These are phyloP conservation scores for Sordaria brevicollis DNA, from an alignment of 495 filamentous ascomycete species.

Conservation along the genomic window DNA sequence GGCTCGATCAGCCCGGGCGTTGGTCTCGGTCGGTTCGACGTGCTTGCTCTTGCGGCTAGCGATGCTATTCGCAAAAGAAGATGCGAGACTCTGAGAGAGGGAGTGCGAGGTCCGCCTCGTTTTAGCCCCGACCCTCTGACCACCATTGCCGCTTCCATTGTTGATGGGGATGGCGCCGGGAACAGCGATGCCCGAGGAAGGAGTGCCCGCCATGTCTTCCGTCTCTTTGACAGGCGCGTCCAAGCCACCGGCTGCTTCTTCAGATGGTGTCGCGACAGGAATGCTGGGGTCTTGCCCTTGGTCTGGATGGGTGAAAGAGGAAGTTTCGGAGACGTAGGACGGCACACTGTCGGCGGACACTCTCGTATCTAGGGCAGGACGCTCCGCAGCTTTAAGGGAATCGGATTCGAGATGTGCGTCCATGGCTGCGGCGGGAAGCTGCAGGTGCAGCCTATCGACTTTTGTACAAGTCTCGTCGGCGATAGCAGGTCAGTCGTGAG, in stretches of 20 bases:
- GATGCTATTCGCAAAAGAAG: constrained; percentile 14
- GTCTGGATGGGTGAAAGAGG: background rate
- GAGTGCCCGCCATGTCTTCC: background rate
- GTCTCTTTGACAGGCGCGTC: background rate
- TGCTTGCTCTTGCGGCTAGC: constrained; percentile 42
- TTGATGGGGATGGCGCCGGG: background rate
- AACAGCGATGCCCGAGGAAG: background rate
- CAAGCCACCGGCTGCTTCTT: background rate
- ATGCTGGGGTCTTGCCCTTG: background rate
- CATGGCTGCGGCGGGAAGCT: background rate
- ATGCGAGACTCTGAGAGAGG: constrained; percentile 13
- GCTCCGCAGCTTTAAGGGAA: background rate
- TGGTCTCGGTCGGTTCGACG: constrained; percentile 36
- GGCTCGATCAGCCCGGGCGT: constrained; percentile 43
- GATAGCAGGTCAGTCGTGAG: background rate
- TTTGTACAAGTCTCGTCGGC: background rate
- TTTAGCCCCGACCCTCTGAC: background rate
- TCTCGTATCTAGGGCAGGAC: background rate
- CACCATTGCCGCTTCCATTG: constrained; percentile 1
- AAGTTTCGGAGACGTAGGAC: too few relatives aligned
- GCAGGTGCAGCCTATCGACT: background rate
- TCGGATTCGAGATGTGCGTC: background rate
- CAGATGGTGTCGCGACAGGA: background rate
- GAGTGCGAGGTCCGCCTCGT: constrained; percentile 8
- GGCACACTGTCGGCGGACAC: background rate